Conservation (phyloP, 2,329 filamentous ascomycete genomes). For the Fusarium zealandicum region DNA sequence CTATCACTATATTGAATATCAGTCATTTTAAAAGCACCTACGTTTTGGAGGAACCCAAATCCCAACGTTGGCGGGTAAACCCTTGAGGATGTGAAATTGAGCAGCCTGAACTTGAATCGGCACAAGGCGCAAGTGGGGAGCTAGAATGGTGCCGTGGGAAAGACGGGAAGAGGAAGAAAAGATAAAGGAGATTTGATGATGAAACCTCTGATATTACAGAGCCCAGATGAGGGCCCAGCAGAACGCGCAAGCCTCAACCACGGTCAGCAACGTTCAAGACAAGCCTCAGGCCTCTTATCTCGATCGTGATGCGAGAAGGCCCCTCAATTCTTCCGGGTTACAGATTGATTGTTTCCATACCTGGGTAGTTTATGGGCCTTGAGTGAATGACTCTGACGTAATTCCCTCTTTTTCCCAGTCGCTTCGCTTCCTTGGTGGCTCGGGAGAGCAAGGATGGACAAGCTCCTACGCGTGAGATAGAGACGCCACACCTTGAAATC, state of each 20-base stretch:
- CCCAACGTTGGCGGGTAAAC: constrained; percentile 1
- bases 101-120: constrained; percentile 13
- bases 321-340: constrained; percentile 2
- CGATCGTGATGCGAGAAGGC: constrained; percentile 1
- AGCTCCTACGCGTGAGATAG: too few species aligned
- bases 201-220: background rate
- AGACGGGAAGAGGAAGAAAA: background rate
- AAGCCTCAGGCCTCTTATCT: background rate
- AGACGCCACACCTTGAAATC: background rate
- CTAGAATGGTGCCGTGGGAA: constrained; percentile 1
- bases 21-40: too few species aligned
- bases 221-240: background rate
- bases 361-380: constrained; percentile 11
- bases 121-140: constrained; percentile 17
- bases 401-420: constrained; percentile 4
- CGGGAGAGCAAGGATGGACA: too few species aligned
- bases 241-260: background rate
- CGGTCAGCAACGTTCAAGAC: background rate
- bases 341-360: background rate
- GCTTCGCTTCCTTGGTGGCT: background rate
- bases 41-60: too few species aligned
- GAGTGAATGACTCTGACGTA: constrained; percentile 26
- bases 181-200: background rate
- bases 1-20: too few species aligned
- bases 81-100: constrained; percentile 27